Evolutionary conservation across 2,329 filamentous ascomycete genomes (phyloP).

Genomic region (Botrytis deweyae): DNA sequence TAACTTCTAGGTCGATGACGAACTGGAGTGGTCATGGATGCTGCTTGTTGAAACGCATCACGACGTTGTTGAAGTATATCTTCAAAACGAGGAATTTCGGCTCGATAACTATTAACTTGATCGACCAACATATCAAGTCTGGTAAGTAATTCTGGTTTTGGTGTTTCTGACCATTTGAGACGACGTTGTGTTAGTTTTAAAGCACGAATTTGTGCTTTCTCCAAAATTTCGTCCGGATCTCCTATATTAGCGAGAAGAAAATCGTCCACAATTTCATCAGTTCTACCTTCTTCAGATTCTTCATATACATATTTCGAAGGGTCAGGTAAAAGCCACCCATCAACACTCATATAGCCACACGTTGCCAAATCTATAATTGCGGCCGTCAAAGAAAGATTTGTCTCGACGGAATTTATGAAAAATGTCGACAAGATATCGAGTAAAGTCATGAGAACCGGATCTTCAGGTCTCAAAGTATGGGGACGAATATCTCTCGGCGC

Average conservation of each 20-base stretch:
- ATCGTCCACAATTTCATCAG: conserved; percentile 42
- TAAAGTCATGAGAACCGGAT: conserved; percentile 63
- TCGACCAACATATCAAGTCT: conserved; percentile 60
- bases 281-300: conserved; percentile 42
- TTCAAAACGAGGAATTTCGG: conserved; percentile 68
- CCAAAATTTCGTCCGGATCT: conserved; percentile 40
- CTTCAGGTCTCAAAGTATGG: conserved; percentile 62
- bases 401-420: conserved; percentile 86
- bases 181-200: conserved; percentile 53
- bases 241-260: conserved; percentile 20
- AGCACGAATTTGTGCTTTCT: conserved; percentile 47
- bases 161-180: conserved; percentile 53
- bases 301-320: conserved; percentile 62
- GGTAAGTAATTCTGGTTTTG: conserved; percentile 54
- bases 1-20: conserved; percentile 44
- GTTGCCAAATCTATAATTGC: conserved; percentile 77
- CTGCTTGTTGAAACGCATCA: conserved; percentile 62
- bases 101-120: conserved; percentile 61
- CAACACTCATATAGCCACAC: conserved; percentile 80
- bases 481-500: conserved; percentile 59
- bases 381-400: conserved; percentile 85
- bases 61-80: conserved; percentile 66
- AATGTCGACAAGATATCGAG: conserved; percentile 74
- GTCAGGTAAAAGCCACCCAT: conserved; percentile 84
- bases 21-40: conserved; percentile 40